phyloP scores from a whole-genome alignment of 345 rosid species.

The Populus nigra region DNA sequence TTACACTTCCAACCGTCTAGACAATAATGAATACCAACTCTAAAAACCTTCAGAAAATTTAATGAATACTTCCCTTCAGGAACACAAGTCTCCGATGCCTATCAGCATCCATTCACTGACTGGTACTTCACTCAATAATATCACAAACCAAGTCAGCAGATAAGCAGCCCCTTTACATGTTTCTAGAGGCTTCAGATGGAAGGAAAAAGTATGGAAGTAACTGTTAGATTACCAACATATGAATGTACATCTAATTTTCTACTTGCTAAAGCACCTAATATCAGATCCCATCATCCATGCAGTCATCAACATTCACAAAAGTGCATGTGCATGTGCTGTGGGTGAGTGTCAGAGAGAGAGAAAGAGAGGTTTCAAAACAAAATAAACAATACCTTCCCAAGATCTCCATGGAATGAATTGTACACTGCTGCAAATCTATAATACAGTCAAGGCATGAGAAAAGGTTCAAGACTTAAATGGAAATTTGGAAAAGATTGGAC shows the following conservation, averaged over 20 bases:
- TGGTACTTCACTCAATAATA: not conserved
- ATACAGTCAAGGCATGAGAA: constrained; percentile 33
- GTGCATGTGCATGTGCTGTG: not conserved
- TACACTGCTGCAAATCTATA: constrained; percentile 80
- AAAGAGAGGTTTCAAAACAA: not conserved
- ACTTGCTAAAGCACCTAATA: constrained; percentile 4
- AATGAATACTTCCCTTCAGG: not conserved
- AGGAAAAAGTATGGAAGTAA: not conserved
- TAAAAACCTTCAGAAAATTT: not conserved
- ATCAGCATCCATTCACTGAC: not conserved
- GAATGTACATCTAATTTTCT: not conserved
- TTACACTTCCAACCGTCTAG: not conserved
- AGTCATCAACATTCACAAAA: not conserved
- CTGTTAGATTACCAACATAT: not conserved
- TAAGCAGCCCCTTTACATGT: not conserved
- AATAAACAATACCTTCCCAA: constrained; percentile 69
- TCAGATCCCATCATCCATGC: not conserved
- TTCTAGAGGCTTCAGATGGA: not conserved
- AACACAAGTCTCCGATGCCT: not conserved
- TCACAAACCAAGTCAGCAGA: not conserved
- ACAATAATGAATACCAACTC: not conserved
- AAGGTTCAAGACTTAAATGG: not conserved
- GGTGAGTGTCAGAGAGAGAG: not conserved
- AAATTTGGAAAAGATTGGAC: not conserved
- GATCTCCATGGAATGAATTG: constrained; percentile 95